Evolutionary conservation across 78 protist genomes (phyloP).

Genomic region (Capsaspora owczarzaki): DNA sequence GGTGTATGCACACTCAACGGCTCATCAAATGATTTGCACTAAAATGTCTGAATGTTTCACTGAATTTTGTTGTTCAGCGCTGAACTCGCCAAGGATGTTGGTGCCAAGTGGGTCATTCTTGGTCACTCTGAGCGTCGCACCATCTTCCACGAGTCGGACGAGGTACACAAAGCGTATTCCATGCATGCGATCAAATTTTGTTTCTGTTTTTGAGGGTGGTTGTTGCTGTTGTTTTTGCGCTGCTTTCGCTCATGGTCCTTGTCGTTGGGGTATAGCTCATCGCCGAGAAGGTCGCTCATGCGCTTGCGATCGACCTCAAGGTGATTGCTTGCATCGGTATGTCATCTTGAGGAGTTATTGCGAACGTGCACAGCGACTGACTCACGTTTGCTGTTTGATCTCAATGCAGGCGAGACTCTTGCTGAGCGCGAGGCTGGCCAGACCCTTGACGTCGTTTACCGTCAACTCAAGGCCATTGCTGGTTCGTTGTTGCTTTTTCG

Average conservation of each 20-base stretch:
- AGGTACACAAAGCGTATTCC: slow-evolving; percentile 9
- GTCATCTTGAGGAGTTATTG: no score
- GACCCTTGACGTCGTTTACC: slow-evolving; percentile 1
- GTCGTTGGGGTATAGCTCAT: slow-evolving; percentile 19
- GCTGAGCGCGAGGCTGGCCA: slow-evolving; percentile 75
- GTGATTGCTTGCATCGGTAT: slow-evolving; percentile 92
- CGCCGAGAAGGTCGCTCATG: slow-evolving; percentile 62
- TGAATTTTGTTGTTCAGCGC: not conserved
- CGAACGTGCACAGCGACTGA: no score
- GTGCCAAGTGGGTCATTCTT: slow-evolving; percentile 76
- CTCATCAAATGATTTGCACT: not conserved
- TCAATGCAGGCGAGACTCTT: slow-evolving; percentile 89
- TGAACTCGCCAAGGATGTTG: slow-evolving; percentile 43
- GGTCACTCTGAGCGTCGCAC: slow-evolving; percentile 98
- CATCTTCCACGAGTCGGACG: slow-evolving; percentile 77
- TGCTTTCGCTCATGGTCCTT: not conserved
- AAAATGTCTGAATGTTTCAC: not conserved
- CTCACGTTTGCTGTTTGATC: no score
- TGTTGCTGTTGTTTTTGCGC: not conserved
- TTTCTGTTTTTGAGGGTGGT: not conserved
- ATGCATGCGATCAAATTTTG: not conserved
- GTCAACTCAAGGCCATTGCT: slow-evolving; percentile 27
- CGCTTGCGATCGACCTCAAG: slow-evolving; percentile 45
- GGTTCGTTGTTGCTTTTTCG: not conserved
- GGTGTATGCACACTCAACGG: not conserved